phyloP scores from a whole-genome alignment of 164 flowering plant species.

The Annona cherimola region DNA sequence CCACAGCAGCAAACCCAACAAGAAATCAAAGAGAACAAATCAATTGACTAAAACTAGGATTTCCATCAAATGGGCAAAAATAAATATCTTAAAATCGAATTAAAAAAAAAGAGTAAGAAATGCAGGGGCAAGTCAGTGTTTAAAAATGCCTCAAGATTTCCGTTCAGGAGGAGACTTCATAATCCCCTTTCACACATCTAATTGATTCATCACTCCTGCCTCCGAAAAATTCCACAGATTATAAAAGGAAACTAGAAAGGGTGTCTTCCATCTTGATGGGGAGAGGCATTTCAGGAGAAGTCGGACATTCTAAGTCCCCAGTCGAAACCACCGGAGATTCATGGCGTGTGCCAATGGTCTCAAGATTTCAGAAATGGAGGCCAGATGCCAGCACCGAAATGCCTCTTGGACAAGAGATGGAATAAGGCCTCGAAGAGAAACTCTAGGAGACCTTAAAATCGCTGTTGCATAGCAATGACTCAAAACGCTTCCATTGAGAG shows the following conservation, averaged over 20 bases:
- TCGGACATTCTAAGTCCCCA: neutral
- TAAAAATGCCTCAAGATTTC: conserved; percentile 6
- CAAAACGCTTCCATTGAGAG: conserved; percentile 9
- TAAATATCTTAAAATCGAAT: no score
- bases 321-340: neutral
- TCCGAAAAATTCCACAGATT: neutral
- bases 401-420: neutral
- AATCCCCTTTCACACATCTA: conserved; percentile 11
- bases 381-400: neutral
- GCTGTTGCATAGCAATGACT: conserved; percentile 13
- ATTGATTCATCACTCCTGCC: conserved; percentile 12
- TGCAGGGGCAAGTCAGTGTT: conserved; percentile 3
- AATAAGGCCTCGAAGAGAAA: conserved; percentile 1
- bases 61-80: no score
- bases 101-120: no score
- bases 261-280: neutral
- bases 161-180: neutral
- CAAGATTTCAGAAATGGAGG: neutral
- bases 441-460: neutral
- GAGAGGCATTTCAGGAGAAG: neutral
- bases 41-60: no score
- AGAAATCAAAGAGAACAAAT: no score
- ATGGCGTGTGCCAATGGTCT: neutral
- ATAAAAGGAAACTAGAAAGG: neutral
- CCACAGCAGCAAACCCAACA: no score